These are phyloP conservation scores for Comarum palustre DNA, from an alignment of 306 rosid genomes.

Conservation along the genomic window DNA sequence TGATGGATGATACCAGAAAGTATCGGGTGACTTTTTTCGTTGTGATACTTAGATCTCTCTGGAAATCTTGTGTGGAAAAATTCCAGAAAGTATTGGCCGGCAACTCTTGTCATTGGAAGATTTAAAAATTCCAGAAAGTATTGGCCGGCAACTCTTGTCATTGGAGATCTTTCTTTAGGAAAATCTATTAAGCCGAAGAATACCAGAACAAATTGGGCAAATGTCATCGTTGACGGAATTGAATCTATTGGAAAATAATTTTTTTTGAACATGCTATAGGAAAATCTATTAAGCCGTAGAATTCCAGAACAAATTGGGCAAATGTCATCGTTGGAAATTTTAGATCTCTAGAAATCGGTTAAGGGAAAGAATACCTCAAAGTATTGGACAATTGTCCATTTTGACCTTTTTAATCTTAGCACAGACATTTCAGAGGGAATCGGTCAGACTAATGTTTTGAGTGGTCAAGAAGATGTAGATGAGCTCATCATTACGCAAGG, in stretches of 20 bases:
- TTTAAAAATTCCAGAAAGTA: background rate
- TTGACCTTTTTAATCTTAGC: background rate
- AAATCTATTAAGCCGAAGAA: too few relatives aligned
- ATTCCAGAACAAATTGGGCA: too few relatives aligned
- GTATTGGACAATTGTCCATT: background rate
- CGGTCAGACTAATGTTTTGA: too few relatives aligned
- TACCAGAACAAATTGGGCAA: background rate
- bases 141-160: background rate
- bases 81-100: background rate
- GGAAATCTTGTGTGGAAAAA: background rate
- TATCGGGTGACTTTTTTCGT: background rate
- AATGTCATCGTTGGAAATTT: background rate
- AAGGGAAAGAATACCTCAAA: constrained; percentile 4
- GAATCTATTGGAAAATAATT: too few relatives aligned
- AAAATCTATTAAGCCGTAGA: too few relatives aligned
- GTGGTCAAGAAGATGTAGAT: background rate
- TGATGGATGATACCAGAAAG: background rate
- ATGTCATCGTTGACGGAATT: too few relatives aligned
- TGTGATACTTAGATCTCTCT: background rate
- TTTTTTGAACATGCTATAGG: too few relatives aligned
- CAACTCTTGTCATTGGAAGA: fast-evolving
- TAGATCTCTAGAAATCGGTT: background rate
- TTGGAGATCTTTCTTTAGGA: too few relatives aligned
- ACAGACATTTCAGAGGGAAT: too few relatives aligned
- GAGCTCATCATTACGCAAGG: constrained; percentile 9